These are phyloP conservation scores for Chlorella sp. DNA, from an alignment of 139 green algal genomes.

Conservation along the genomic window DNA sequence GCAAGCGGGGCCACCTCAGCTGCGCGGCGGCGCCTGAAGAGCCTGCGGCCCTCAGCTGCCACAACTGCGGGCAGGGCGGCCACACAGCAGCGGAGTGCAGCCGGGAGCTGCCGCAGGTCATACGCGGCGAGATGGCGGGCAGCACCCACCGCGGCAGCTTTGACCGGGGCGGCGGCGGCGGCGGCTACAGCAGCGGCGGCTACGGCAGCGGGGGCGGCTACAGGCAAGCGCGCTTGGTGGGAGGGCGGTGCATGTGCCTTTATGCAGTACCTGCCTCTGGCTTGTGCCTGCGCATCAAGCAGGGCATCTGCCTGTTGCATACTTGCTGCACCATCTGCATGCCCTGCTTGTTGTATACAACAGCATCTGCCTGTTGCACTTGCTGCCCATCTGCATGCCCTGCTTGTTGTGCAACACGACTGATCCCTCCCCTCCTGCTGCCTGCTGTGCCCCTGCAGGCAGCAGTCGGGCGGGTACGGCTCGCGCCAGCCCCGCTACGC, in stretches of 20 bases:
- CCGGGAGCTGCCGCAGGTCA: slow-evolving; percentile 30
- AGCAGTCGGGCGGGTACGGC: not conserved
- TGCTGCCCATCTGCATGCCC: no score
- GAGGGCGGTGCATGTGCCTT: no score
- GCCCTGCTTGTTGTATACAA: no score
- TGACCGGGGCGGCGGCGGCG: not conserved
- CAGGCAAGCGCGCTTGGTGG: no score
- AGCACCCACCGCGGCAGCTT: not conserved
- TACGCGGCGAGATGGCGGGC: slow-evolving; percentile 8
- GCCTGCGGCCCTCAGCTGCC: slow-evolving; percentile 50
- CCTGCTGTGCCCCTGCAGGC: not conserved
- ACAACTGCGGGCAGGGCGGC: slow-evolving; percentile 67
- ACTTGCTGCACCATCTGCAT: no score
- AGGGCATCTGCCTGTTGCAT: no score
- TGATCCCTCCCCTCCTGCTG: no score
- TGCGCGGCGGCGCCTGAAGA: slow-evolving; percentile 54
- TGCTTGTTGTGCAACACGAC: no score
- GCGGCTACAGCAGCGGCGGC: not conserved
- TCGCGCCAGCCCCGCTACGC: not conserved
- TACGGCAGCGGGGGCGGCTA: not conserved
- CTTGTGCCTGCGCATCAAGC: no score
- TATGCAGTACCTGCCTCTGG: no score
- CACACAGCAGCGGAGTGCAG: slow-evolving; percentile 54
- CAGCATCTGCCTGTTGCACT: no score
- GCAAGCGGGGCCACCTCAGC: slow-evolving; percentile 68